These are phyloP conservation scores for Lachnellula suecica DNA, from an alignment of 2,329 filamentous ascomycete genomes.

Conservation along the genomic window DNA sequence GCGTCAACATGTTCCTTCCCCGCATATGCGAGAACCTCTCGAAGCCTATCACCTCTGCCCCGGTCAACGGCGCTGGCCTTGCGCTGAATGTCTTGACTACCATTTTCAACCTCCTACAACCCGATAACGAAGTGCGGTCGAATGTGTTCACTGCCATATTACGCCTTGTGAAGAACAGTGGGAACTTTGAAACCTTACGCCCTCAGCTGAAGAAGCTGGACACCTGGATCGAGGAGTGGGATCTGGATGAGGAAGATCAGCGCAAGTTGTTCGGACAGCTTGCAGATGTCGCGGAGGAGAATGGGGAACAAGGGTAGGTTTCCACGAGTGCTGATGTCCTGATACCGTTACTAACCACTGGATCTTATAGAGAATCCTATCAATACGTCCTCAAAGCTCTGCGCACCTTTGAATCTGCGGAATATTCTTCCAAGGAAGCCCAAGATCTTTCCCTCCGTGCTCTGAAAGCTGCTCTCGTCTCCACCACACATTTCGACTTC, in stretches of 20 bases:
- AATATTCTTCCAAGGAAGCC: conserved; percentile 57
- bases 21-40: conserved; percentile 86
- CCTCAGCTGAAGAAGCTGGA: conserved; percentile 82
- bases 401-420: conserved; percentile 57
- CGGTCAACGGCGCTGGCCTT: conserved; percentile 79
- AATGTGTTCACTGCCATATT: conserved; percentile 90
- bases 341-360: conserved; percentile 8
- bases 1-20: conserved; percentile 82
- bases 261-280: conserved; percentile 83
- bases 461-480: conserved; percentile 65
- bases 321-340: neutral
- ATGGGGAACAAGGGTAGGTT: conserved; percentile 73
- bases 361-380: conserved; percentile 55
- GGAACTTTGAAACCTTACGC: conserved; percentile 80
- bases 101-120: conserved; percentile 89
- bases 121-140: conserved; percentile 76
- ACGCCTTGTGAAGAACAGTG: conserved; percentile 72
- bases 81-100: conserved; percentile 90
- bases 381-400: conserved; percentile 65
- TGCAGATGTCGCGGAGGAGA: conserved; percentile 75
- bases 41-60: conserved; percentile 82
- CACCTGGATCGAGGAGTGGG: conserved; percentile 80
- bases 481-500: conserved; percentile 70
- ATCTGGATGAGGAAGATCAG: conserved; percentile 76
- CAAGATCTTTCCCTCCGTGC: conserved; percentile 64